These are phyloP conservation scores for Ascochyta clinopodiicola DNA, from an alignment of 2,329 filamentous ascomycete species.

Conservation along the genomic window DNA sequence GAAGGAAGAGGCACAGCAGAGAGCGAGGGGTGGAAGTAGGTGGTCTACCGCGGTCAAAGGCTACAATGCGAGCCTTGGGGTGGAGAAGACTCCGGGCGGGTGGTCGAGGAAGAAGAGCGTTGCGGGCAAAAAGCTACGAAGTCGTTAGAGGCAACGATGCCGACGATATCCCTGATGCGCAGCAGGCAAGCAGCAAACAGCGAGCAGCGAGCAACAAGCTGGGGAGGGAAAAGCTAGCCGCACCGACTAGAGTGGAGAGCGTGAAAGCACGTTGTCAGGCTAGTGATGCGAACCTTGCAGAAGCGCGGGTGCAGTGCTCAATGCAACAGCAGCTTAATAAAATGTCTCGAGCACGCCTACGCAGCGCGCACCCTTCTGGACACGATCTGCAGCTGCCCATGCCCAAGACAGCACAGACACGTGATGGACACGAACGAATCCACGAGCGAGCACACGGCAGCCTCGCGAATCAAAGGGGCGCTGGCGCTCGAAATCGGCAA, in stretches of 20 bases:
- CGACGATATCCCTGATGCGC: constrained; percentile 14
- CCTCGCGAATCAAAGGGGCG: not conserved
- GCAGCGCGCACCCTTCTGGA: constrained; percentile 11
- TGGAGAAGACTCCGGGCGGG: constrained; percentile 8
- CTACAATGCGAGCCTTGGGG: not conserved
- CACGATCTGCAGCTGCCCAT: constrained; percentile 17
- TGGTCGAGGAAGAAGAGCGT: not conserved
- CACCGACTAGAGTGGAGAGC: not conserved
- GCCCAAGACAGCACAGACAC: constrained; percentile 12
- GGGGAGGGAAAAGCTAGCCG: constrained; percentile 9
- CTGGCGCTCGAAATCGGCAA: constrained; percentile 3
- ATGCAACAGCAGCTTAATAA: constrained; percentile 12
- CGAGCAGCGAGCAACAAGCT: no score
- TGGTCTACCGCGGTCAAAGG: not conserved
- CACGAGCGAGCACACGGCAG: constrained; percentile 11
- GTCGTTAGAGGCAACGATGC: not conserved
- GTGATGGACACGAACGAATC: constrained; percentile 4
- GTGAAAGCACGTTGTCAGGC: constrained; percentile 1
- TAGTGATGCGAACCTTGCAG: constrained; percentile 14
- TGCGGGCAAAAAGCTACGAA: constrained; percentile 6
- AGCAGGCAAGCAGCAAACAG: constrained; percentile 2
- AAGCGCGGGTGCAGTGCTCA: not conserved
- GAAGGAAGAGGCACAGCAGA: constrained; percentile 10
- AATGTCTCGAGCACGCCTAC: constrained; percentile 13
- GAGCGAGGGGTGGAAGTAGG: constrained; percentile 2